phyloP scores from a whole-genome alignment of 106 monocot species.

The Dendrobium huoshanense region DNA sequence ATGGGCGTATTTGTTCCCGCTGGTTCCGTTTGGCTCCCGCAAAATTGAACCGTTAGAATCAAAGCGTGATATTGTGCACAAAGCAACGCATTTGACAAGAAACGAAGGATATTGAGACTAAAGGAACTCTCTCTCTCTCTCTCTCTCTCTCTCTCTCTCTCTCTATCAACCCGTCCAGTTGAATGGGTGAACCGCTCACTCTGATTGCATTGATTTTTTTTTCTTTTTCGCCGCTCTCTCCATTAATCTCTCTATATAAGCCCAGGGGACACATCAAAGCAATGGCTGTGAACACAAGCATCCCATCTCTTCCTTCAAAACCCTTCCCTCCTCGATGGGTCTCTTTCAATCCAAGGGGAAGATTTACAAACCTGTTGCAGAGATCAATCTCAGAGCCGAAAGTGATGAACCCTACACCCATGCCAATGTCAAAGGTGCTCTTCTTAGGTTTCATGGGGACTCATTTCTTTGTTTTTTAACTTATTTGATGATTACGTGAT shows the following conservation, averaged over 20 bases:
- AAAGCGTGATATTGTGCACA: background rate
- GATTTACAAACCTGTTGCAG: slow-evolving; percentile 58
- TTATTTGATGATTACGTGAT: background rate
- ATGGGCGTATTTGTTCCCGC: background rate
- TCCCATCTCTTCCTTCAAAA: background rate
- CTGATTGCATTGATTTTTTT: slow-evolving; percentile 16
- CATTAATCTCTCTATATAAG: slow-evolving; percentile 17
- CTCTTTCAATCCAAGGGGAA: slow-evolving; percentile 48
- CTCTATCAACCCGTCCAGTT: background rate
- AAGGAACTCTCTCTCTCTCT: slow-evolving; percentile 1
- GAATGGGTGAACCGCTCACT: background rate
- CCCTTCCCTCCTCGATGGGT: slow-evolving; percentile 35
- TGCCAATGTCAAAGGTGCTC: slow-evolving; percentile 73
- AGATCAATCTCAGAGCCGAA: slow-evolving; percentile 55
- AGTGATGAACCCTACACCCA: slow-evolving; percentile 62
- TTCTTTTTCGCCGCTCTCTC: slow-evolving; percentile 1
- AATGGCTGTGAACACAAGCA: background rate
- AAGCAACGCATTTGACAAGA: slow-evolving; percentile 9
- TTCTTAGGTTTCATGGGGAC: background rate
- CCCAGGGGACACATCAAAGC: background rate
- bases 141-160: background rate
- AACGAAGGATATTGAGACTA: slow-evolving; percentile 4
- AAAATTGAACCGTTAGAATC: slow-evolving; percentile 22
- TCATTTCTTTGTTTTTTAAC: background rate
- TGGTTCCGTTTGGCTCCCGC: background rate